Base-by-base conservation (phyloP, 164 flowering plant species). In the Piper longum region DNA sequence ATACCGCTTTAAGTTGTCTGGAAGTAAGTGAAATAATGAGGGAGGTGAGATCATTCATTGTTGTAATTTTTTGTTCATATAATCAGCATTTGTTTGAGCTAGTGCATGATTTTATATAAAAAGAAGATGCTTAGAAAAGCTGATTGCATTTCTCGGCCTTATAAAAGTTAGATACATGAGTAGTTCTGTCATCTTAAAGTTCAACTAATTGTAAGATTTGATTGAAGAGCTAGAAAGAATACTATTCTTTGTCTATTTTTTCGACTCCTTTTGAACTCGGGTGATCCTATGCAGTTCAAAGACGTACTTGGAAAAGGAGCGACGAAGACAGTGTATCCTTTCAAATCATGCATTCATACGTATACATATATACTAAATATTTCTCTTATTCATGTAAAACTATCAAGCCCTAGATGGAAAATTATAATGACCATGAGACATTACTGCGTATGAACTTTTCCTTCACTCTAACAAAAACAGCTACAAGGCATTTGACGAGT, bases 231-330 rank as follows among this genome's bases (percentile, higher is more conserved):
- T n/a, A n/a, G n/a, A n/a, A 45, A 45, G 52, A 9, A 45, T 9
- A 45, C 12, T 9, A 45, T 3, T 3, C 7, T 45, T 45, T 45
- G 52, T 45, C 13, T 45, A 14, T 45, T 9, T 7, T 45, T 45
- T 14, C 14, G 7, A 48, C 52, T 2, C 14, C 14, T 48, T 48
- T 48, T 44, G 36, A 26, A 26, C 36, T 14, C 9, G 14, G 14
- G 3, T 48, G 9, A 14, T 9, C 14, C 52, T 48, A 41, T 67
- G 73, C 79, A 90, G 97, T 86, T 79, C 43, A 75, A 71, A 51
- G 96, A 88, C 44, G 67, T 87, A 43, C 80, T 91, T 7, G 98
- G 98, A 4, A 88, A 83, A 82, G 98, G 98, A 59, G 89, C 96
- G 26, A 75, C 79, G 76, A 91, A 91, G 78, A 80, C 78, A 12